A percentile compares a stretch with the other conserved stretches of the same genome.
Evolutionary conservation across 768 basidiomycete genomes (phyloP).

Genomic region (Leccinum uliginosum): DNA sequence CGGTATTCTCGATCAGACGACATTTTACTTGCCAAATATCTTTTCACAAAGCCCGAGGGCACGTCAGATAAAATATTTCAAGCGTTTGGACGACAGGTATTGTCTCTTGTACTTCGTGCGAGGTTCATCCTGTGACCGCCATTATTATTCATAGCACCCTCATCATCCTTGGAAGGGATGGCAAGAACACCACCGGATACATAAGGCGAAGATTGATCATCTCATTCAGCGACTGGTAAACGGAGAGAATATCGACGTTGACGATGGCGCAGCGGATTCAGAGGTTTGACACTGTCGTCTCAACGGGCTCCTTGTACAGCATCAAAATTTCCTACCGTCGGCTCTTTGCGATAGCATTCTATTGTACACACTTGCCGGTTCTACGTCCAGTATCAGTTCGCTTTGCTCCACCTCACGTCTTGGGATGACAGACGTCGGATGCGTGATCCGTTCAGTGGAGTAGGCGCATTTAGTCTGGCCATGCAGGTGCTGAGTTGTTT

Average conservation of each 20-base stretch:
- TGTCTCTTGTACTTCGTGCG: slow-evolving; percentile 14
- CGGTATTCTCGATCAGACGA: slow-evolving; percentile 80
- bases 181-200: slow-evolving; percentile 89
- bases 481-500: slow-evolving; percentile 53
- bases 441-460: slow-evolving; percentile 40
- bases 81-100: slow-evolving; percentile 65
- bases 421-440: slow-evolving; percentile 38
- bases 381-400: slow-evolving; percentile 50
- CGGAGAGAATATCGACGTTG: slow-evolving; percentile 50
- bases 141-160: slow-evolving; percentile 51
- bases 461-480: slow-evolving; percentile 60
- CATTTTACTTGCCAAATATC: slow-evolving; percentile 71
- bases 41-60: slow-evolving; percentile 68
- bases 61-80: slow-evolving; percentile 86
- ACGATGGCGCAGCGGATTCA: slow-evolving; percentile 25
- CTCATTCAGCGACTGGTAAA: slow-evolving; percentile 56
- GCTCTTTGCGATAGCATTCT: slow-evolving; percentile 6
- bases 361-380: slow-evolving; percentile 32
- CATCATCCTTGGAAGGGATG: slow-evolving; percentile 94
- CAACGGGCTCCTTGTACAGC: slow-evolving; percentile 6
- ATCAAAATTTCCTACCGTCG: neutral
- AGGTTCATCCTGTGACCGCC: neutral
- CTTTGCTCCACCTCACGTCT: slow-evolving; percentile 32
- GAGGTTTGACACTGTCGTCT: slow-evolving; percentile 14
- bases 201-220: slow-evolving; percentile 83